Conservation (phyloP, 345 rosid genomes). For the Camelina neglecta region DNA sequence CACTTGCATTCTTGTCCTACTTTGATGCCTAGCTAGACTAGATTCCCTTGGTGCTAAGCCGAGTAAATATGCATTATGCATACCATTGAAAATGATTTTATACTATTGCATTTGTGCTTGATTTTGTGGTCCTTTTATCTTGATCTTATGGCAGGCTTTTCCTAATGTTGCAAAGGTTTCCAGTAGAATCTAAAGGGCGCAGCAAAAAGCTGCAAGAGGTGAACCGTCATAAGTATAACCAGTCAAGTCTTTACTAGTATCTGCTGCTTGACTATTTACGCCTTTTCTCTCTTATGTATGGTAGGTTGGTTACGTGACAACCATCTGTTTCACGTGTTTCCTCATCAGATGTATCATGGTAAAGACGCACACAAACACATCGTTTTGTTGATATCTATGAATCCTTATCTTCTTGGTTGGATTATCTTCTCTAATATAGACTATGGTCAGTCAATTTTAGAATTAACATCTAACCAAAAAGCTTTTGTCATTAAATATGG, state of each 20-base stretch:
- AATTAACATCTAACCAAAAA: constrained; percentile 3
- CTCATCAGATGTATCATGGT: constrained; percentile 90
- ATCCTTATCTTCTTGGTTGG: constrained; percentile 19
- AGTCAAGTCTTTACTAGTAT: not conserved
- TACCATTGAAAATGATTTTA: not conserved
- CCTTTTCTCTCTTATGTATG: constrained; percentile 33
- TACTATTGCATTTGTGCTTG: not conserved
- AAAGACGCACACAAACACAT: constrained; percentile 39
- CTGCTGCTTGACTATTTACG: not conserved
- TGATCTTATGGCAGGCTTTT: constrained; percentile 68
- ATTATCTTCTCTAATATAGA: not conserved
- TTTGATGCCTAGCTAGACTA: constrained; percentile 23
- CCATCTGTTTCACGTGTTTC: constrained; percentile 91
- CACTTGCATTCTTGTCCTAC: constrained; percentile 23
- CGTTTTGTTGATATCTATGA: not conserved
- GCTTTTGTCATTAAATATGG: constrained; percentile 24
- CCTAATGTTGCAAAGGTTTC: constrained; percentile 91
- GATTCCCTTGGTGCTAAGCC: constrained; percentile 1
- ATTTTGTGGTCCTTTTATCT: not conserved
- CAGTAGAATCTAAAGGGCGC: constrained; percentile 93
- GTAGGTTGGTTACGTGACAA: constrained; percentile 96
- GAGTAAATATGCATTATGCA: not conserved
- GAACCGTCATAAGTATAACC: constrained; percentile 22
- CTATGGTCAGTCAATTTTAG: not conserved
- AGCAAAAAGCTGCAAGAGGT: constrained; percentile 96